phyloP scores from a whole-genome alignment of 2,329 filamentous ascomycete species.

The Beauveria scarabaeidicola region DNA sequence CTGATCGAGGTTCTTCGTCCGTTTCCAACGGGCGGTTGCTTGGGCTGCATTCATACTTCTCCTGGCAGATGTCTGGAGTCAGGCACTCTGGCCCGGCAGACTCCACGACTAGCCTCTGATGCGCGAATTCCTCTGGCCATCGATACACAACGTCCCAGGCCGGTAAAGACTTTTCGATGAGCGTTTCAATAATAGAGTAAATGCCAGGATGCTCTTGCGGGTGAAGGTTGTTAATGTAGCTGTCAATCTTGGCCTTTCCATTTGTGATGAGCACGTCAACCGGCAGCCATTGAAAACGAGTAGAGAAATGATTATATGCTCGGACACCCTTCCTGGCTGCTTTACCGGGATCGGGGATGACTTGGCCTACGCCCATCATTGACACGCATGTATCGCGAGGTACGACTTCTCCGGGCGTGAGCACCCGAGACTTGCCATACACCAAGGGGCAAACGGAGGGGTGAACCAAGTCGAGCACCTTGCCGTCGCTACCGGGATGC shows the following conservation, averaged over 20 bases:
- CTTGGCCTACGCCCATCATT: too few relatives aligned
- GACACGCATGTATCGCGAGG: too few relatives aligned
- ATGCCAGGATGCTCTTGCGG: conserved; percentile 29
- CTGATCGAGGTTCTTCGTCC: conserved; percentile 10
- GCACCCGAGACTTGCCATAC: conserved; percentile 30
- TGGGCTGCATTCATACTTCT: conserved; percentile 14
- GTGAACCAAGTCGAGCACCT: conserved; percentile 55
- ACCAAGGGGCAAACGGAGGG: conserved; percentile 55
- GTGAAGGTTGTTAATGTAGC: conserved; percentile 48
- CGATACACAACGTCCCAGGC: conserved; percentile 34
- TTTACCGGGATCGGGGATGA: too few relatives aligned
- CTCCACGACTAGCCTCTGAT: conserved; percentile 16
- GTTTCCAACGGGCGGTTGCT: conserved; percentile 15
- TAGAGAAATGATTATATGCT: too few relatives aligned
- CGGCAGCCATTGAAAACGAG: conserved; percentile 39
- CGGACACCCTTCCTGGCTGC: too few relatives aligned
- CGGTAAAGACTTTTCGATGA: conserved; percentile 31
- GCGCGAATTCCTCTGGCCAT: conserved; percentile 21
- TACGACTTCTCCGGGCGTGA: too few relatives aligned
- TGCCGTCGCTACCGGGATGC: conserved; percentile 48
- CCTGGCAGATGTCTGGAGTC: background rate
- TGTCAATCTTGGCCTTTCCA: conserved; percentile 30
- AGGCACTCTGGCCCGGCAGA: background rate
- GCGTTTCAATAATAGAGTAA: conserved; percentile 32
- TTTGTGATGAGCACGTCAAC: conserved; percentile 35